phyloP scores from a whole-genome alignment of 768 basidiomycete species.

The Xerocomus potaroensis region DNA sequence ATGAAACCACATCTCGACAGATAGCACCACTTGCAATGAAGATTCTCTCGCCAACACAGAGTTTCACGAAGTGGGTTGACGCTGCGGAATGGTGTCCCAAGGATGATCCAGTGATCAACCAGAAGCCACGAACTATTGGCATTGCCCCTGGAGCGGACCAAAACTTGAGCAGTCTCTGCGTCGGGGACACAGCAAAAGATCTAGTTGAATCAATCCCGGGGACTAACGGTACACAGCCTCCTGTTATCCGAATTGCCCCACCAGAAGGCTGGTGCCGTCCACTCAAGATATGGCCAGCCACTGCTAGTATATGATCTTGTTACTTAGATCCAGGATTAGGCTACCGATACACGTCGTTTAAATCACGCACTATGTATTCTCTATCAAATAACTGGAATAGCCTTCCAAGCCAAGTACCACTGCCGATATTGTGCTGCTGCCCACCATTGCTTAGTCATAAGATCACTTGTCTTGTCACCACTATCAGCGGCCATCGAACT shows the following conservation, averaged over 20 bases:
- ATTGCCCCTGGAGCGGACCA: slow-evolving; percentile 27
- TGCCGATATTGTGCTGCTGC: no score
- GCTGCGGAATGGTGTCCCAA: slow-evolving; percentile 27
- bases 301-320: background rate
- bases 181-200: slow-evolving; percentile 22
- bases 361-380: no score
- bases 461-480: no score
- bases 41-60: no score
- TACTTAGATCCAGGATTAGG: background rate
- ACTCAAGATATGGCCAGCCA: no score
- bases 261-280: background rate
- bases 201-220: slow-evolving; percentile 27
- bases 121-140: slow-evolving; percentile 23
- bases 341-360: no score
- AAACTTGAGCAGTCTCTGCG: background rate
- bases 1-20: background rate
- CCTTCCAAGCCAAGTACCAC: no score
- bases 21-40: background rate
- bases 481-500: no score
- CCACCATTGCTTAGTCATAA: slow-evolving; percentile 2
- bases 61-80: no score
- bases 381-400: no score
- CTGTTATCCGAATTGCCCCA: no score
- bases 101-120: slow-evolving; percentile 29
- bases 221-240: no score